phyloP scores from a whole-genome alignment of 1,139 yeast species.

The Yamadazyma membranifaciens region DNA sequence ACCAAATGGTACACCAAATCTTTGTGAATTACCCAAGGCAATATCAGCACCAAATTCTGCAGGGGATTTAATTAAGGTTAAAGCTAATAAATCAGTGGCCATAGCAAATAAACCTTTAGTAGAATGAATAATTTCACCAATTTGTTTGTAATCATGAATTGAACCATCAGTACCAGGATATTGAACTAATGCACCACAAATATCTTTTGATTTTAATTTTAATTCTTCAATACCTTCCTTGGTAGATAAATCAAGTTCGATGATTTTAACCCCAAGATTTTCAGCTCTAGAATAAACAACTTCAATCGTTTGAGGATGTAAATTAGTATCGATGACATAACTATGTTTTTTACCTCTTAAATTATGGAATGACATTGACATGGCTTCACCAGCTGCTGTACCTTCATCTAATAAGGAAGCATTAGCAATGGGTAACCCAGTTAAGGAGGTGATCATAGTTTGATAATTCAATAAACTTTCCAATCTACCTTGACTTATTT shows the following conservation, averaged over 20 bases:
- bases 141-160: slow-evolving; percentile 49
- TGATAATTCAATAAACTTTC: slow-evolving; percentile 89
- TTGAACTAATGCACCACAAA: slow-evolving; percentile 84
- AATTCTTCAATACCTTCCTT: slow-evolving; percentile 44
- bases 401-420: slow-evolving; percentile 95
- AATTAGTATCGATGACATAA: slow-evolving; percentile 70
- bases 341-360: slow-evolving; percentile 63
- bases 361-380: slow-evolving; percentile 76
- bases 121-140: slow-evolving; percentile 66
- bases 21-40: slow-evolving; percentile 88
- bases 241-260: slow-evolving; percentile 55
- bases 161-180: slow-evolving; percentile 91
- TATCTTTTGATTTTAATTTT: slow-evolving; percentile 32
- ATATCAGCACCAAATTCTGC: slow-evolving; percentile 87
- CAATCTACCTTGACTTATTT: slow-evolving; percentile 93
- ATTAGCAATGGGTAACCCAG: slow-evolving; percentile 90
- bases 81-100: slow-evolving; percentile 87
- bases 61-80: slow-evolving; percentile 84
- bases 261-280: slow-evolving; percentile 67
- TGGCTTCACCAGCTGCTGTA: slow-evolving; percentile 97
- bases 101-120: slow-evolving; percentile 76
- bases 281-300: slow-evolving; percentile 79
- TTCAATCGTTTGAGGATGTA: slow-evolving; percentile 83
- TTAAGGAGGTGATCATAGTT: slow-evolving; percentile 82
- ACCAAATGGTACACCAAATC: slow-evolving; percentile 97